phyloP scores from a whole-genome alignment of 2,329 filamentous ascomycete genomes.

The Stachybotrys elegans region DNA sequence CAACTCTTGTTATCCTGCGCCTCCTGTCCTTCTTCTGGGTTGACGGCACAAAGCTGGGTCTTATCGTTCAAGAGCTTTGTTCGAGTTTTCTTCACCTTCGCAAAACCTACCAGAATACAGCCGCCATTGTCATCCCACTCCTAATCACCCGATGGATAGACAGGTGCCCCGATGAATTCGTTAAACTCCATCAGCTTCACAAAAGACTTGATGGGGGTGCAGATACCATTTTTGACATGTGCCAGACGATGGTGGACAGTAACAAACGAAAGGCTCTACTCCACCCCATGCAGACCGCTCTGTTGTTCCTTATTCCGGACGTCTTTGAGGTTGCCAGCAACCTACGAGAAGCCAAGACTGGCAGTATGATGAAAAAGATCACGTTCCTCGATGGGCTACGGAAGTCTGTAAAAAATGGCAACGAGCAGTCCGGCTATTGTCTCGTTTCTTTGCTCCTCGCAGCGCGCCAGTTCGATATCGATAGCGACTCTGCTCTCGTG shows the following conservation, averaged over 20 bases:
- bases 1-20: constrained; percentile 49
- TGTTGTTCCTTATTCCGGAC: constrained; percentile 61
- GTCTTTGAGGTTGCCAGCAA: constrained; percentile 67
- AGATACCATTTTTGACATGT: constrained; percentile 67
- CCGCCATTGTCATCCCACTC: constrained; percentile 57
- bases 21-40: constrained; percentile 61
- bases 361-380: constrained; percentile 60
- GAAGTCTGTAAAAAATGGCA: constrained; percentile 59
- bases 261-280: constrained; percentile 49
- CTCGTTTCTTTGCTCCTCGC: constrained; percentile 58
- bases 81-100: constrained; percentile 63
- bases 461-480: constrained; percentile 57
- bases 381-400: constrained; percentile 58
- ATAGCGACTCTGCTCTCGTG: constrained; percentile 58
- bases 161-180: constrained; percentile 59
- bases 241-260: constrained; percentile 55
- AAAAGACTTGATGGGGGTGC: constrained; percentile 60
- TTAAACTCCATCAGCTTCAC: constrained; percentile 55
- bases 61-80: constrained; percentile 61
- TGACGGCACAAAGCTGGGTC: constrained; percentile 54
- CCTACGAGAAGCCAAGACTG: constrained; percentile 57
- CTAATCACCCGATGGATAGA: constrained; percentile 63
- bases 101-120: constrained; percentile 57
- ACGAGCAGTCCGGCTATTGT: constrained; percentile 63
- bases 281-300: constrained; percentile 57